A percentile compares a stretch with the other conserved stretches of the same genome.
phyloP scores from a whole-genome alignment of 1,139 yeast species.

The Geotrichum citri-aurantii region DNA sequence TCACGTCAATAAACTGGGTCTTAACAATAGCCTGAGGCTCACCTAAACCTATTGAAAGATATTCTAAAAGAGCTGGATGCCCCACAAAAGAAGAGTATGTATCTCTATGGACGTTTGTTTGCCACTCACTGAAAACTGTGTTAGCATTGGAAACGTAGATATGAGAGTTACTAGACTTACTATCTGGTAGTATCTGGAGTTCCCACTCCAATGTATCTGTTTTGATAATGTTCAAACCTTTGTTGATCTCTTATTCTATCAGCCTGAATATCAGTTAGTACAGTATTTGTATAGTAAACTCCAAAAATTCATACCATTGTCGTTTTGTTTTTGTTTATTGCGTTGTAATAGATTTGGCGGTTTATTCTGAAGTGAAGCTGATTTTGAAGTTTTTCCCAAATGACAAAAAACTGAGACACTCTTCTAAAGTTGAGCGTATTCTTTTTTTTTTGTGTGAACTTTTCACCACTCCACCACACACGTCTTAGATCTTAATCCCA shows the following conservation, averaged over 20 bases:
- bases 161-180: conserved; percentile 32
- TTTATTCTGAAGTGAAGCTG: background rate
- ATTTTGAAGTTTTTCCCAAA: conserved; percentile 1
- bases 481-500: background rate
- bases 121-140: conserved; percentile 41
- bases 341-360: background rate
- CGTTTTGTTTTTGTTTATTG: background rate
- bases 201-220: conserved; percentile 67
- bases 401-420: background rate
- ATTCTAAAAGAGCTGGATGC: conserved; percentile 61
- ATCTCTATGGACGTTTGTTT: conserved; percentile 63
- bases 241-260: conserved; percentile 65
- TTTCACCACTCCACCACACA: conserved; percentile 3
- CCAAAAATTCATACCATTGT: background rate
- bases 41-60: conserved; percentile 58
- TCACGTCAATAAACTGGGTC: conserved; percentile 47
- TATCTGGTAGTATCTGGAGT: conserved; percentile 58
- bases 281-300: background rate
- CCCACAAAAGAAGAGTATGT: conserved; percentile 65
- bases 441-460: background rate
- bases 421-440: background rate
- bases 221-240: conserved; percentile 54
- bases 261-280: conserved; percentile 39
- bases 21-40: conserved; percentile 48
- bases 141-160: conserved; percentile 5